Evolutionary conservation across 371 early-diverging fungal species (phyloP), one percentile per base, ranked within the genome.

Genomic region (Rhizopus sp.): DNA sequence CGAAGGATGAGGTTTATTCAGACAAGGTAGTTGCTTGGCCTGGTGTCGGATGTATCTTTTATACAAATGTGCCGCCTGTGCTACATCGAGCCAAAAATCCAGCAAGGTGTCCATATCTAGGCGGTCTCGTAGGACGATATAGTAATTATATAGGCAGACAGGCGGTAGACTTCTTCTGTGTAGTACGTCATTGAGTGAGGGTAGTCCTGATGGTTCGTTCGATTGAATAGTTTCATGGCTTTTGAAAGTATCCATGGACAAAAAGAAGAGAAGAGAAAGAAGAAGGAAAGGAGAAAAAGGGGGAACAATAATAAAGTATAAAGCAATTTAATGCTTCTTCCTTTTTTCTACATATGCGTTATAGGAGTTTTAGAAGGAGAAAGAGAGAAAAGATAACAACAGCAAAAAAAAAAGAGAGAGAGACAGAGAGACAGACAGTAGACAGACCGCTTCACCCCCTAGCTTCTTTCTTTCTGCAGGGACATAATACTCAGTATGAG

Each of bases 51-150:
- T 17, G 57, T 83, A 86, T 1, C 77, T 60, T 57, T 70, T 63
- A 62, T 85, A 80, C n/a, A 85, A 59, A 0, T 78, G 64, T 32
- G 78, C 75, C 23, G 84, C 86, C 38, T 83, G 84, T 13, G 79
- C 74, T 30, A 88, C 81, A 69, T 88, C 88, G 31, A 88, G 56
- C 83, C 85, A 88, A 57, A 88, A 88, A 67, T 88, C 88, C 13
- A 88, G 62, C 37, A 84, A 62, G 34, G 72, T 78, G 17, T 79
- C 81, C 5, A 80, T 56, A 13, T 68, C 70, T 30, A 84, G 65
- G 41, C 75, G 56, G 49, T 88, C 86, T 44, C 86, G 73, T 67
- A 88, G 68, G 31, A 81, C 82, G 16, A 88, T 72, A 50, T 88
- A 88, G 52, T 80, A 86, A 53, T 86, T 86, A 60, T 81, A 88